Conservation (phyloP, 2,329 filamentous ascomycete species). For the Pseudohalonectria lignicola region DNA sequence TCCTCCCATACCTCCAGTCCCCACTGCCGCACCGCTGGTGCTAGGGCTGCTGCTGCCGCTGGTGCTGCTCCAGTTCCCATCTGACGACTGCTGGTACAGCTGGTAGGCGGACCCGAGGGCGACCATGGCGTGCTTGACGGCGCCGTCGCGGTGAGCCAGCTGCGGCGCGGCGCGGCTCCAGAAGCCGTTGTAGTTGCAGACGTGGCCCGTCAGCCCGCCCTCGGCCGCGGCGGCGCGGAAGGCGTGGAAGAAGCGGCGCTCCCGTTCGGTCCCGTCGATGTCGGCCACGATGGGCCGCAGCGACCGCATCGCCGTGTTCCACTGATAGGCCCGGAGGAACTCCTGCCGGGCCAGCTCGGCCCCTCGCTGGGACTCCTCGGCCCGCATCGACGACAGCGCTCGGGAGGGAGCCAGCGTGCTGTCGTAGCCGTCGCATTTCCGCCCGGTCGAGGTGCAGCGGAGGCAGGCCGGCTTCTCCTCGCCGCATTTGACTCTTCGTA, state of each 20-base stretch:
- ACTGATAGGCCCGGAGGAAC: conserved; percentile 14
- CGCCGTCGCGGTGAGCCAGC: conserved; percentile 16
- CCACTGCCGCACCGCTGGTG: neutral
- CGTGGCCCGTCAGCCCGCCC: conserved; percentile 16
- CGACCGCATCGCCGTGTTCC: conserved; percentile 13
- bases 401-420: conserved; percentile 7
- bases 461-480: conserved; percentile 21
- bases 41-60: neutral
- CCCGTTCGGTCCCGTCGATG: conserved; percentile 21
- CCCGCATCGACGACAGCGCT: conserved; percentile 3
- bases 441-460: conserved; percentile 20
- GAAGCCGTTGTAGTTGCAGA: conserved; percentile 16
- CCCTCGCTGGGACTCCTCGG: conserved; percentile 1
- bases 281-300: conserved; percentile 22
- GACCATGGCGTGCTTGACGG: conserved; percentile 21
- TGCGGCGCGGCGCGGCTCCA: conserved; percentile 19
- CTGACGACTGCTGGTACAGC: conserved; percentile 10
- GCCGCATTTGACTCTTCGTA: conserved; percentile 23
- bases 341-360: conserved; percentile 13
- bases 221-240: conserved; percentile 19
- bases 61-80: conserved; percentile 2
- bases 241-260: conserved; percentile 22
- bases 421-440: conserved; percentile 24
- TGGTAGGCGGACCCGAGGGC: conserved; percentile 20
- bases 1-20: too few relatives aligned